Evolutionary conservation across 345 rosid species (phyloP).

Genomic region (Erodium maritimum): DNA sequence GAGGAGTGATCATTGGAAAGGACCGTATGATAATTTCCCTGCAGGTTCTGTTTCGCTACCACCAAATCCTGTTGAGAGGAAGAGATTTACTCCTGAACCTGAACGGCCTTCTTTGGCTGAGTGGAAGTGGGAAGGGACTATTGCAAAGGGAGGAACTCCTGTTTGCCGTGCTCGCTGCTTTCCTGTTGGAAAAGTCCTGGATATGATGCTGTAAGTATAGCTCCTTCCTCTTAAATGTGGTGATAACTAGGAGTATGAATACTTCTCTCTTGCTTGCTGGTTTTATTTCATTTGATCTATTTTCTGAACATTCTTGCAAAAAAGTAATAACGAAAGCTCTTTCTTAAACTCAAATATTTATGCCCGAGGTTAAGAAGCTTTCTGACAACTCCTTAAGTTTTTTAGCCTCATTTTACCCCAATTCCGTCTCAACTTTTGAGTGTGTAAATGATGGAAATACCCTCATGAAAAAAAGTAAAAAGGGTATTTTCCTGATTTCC

Average conservation of each 20-base stretch:
- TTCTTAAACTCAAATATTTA: background rate
- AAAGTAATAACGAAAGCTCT: too few relatives aligned
- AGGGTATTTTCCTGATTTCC: too few relatives aligned
- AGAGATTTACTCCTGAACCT: conserved; percentile 44
- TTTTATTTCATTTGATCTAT: background rate
- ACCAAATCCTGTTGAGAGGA: conserved; percentile 36
- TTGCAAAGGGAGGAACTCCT: conserved; percentile 90
- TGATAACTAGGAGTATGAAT: background rate
- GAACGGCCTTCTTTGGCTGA: conserved; percentile 45
- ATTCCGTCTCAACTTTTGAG: too few relatives aligned
- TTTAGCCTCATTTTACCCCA: too few relatives aligned
- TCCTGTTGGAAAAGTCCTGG: conserved; percentile 84
- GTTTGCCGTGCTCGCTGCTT: conserved; percentile 86
- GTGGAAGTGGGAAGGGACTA: conserved; percentile 98
- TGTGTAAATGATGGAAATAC: too few relatives aligned
- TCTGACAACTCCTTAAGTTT: too few relatives aligned
- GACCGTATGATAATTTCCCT: conserved; percentile 38
- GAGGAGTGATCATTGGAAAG: conserved; percentile 32
- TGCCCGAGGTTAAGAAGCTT: too few relatives aligned
- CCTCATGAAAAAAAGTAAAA: too few relatives aligned
- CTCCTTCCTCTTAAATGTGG: background rate
- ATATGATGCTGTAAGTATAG: conserved; percentile 65
- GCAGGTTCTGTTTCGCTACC: conserved; percentile 32
- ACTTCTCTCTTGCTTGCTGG: background rate
- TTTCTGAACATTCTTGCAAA: too few relatives aligned